phyloP scores from a whole-genome alignment of 2,329 filamentous ascomycete genomes.

The Mollisiaceae sp. region DNA sequence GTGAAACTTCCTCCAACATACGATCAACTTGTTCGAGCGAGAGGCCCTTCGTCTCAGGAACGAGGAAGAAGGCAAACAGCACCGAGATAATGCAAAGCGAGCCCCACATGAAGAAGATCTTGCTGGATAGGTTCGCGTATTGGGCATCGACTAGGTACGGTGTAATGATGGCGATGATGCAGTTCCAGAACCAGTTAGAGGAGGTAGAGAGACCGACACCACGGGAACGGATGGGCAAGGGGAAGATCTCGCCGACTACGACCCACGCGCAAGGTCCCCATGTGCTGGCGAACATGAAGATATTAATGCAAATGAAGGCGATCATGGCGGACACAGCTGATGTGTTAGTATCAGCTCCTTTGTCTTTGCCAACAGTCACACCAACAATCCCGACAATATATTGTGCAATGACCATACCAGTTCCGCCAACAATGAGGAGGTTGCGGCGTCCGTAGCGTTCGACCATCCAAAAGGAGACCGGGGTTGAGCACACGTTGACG shows the following conservation, averaged over 20 bases:
- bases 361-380: conserved; percentile 54
- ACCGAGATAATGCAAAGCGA: conserved; percentile 71
- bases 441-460: conserved; percentile 82
- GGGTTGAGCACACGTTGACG: conserved; percentile 86
- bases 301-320: conserved; percentile 79
- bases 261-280: conserved; percentile 75
- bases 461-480: conserved; percentile 84
- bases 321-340: conserved; percentile 55
- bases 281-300: conserved; percentile 85
- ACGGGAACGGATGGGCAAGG: conserved; percentile 78
- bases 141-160: conserved; percentile 72
- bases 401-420: conserved; percentile 84
- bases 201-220: conserved; percentile 86
- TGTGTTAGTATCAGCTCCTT: conserved; percentile 69
- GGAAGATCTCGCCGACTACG: conserved; percentile 88
- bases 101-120: conserved; percentile 81
- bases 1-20: conserved; percentile 62
- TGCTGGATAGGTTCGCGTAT: conserved; percentile 71
- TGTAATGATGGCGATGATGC: conserved; percentile 69
- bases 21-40: conserved; percentile 82
- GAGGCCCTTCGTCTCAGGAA: conserved; percentile 89
- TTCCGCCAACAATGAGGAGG: conserved; percentile 77
- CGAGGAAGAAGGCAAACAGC: conserved; percentile 74
- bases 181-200: conserved; percentile 89
- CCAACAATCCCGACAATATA: conserved; percentile 77